These are phyloP conservation scores for Jasminum sambac DNA, from an alignment of 257 asterid species.

Conservation along the genomic window DNA sequence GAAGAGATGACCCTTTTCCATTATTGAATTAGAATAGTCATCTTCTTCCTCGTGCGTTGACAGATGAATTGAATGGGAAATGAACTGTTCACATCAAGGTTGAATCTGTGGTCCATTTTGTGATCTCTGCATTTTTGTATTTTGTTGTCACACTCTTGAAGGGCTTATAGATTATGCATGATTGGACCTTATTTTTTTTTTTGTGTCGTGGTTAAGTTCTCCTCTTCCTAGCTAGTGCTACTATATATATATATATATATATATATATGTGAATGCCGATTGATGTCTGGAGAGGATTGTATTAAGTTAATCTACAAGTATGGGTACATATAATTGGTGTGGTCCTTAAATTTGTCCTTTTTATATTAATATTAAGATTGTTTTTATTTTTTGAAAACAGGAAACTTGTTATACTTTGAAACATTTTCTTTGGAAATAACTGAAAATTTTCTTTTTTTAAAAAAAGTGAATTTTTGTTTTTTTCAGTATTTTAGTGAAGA, in stretches of 20 bases:
- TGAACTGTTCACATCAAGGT: slow-evolving; percentile 4
- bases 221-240: not conserved
- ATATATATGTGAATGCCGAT: no score
- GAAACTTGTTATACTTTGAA: no score
- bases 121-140: not conserved
- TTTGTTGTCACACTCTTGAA: not conserved
- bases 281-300: not conserved
- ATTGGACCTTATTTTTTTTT: not conserved
- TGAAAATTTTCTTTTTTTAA: no score
- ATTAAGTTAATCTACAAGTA: not conserved
- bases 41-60: not conserved
- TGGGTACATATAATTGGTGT: no score
- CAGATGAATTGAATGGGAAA: not conserved
- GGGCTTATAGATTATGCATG: not conserved
- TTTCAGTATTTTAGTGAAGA: no score
- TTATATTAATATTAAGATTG: no score
- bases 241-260: no score
- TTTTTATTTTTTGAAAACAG: no score
- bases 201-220: not conserved
- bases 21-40: not conserved
- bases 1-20: not conserved
- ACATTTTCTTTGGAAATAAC: no score
- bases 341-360: no score
- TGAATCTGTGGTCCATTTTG: not conserved
- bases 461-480: no score